Evolutionary conservation across 305 asterid genomes (phyloP).

Genomic region (Solanum hybrid): DNA sequence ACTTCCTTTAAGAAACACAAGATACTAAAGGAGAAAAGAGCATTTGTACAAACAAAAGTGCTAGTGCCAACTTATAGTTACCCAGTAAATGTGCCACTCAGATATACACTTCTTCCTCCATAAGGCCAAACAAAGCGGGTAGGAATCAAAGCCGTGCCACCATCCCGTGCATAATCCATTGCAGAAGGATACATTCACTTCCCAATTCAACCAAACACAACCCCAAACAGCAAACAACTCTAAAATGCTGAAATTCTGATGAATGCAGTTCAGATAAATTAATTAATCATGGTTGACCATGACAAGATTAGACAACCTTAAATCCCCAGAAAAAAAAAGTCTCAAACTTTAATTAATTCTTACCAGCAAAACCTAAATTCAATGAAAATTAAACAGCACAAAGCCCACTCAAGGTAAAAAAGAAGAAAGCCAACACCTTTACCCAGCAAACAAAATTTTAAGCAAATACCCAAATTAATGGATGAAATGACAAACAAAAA

Average conservation of each 20-base stretch:
- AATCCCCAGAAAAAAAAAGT: neutral
- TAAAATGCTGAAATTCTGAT: constrained; percentile 4
- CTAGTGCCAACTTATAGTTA: constrained; percentile 1
- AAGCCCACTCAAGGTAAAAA: neutral
- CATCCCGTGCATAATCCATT: constrained; percentile 33
- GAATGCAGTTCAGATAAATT: constrained; percentile 1
- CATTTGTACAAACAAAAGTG: neutral
- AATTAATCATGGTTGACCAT: constrained; percentile 2
- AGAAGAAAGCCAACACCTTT: neutral
- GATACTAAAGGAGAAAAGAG: neutral
- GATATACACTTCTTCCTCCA: constrained; percentile 77
- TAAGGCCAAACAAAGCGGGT: constrained; percentile 88
- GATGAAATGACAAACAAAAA: neutral
- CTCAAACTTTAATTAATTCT: neutral
- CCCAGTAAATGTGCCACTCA: constrained; percentile 94
- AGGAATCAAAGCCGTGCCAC: constrained; percentile 54
- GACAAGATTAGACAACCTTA: neutral
- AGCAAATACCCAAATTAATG: neutral
- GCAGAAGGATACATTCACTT: constrained; percentile 44
- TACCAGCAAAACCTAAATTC: neutral
- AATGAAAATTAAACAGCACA: neutral
- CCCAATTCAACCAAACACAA: neutral
- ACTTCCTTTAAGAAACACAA: constrained; percentile 1
- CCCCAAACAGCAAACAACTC: neutral
- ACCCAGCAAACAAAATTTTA: neutral